A percentile compares a stretch with the other conserved stretches of the same genome.
Evolutionary conservation across 139 green algal genomes (phyloP).

Genomic region (Eudorina sp.): DNA sequence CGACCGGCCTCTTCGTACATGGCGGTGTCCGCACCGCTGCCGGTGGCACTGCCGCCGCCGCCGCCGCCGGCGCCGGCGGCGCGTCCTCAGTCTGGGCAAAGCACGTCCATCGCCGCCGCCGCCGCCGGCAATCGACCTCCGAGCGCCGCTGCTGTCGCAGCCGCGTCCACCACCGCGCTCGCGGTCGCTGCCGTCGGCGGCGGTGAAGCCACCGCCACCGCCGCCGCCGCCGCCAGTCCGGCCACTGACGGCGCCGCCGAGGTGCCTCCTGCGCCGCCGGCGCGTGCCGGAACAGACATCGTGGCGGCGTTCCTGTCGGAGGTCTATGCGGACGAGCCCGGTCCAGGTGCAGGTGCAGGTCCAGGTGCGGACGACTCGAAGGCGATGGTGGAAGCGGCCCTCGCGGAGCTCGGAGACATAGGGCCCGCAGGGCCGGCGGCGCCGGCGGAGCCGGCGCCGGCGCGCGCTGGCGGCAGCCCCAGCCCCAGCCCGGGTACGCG

Average conservation of each 20-base stretch:
- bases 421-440: background rate
- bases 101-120: background rate
- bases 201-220: background rate
- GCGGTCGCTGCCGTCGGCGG: background rate
- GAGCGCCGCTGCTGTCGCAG: background rate
- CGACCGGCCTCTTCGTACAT: no score
- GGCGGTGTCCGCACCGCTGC: no score
- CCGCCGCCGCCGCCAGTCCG: no score
- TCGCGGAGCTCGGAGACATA: background rate
- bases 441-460: background rate
- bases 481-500: background rate
- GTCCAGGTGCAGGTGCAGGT: no score
- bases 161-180: background rate
- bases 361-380: no score
- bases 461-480: background rate
- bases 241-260: background rate
- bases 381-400: background rate
- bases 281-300: background rate
- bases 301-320: slow-evolving; percentile 2
- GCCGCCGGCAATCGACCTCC: no score
- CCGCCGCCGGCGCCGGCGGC: background rate
- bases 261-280: background rate
- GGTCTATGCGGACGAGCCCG: background rate
- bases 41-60: no score
- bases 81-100: background rate